These are phyloP conservation scores for Penicillium ucsense DNA, from an alignment of 495 filamentous ascomycete species.

Conservation along the genomic window DNA sequence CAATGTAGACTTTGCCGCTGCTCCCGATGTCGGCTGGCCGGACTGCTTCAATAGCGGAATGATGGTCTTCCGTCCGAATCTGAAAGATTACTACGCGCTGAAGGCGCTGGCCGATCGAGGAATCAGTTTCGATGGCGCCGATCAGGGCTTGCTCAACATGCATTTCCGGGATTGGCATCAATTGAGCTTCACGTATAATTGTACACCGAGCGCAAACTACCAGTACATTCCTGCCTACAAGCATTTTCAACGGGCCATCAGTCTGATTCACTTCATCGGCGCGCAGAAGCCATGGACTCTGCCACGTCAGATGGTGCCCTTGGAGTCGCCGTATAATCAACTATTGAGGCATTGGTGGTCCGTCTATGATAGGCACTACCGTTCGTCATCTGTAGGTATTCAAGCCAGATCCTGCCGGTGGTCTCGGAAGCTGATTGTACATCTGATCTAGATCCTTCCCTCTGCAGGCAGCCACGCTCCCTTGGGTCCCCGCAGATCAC, in stretches of 20 bases:
- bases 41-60: constrained; percentile 97
- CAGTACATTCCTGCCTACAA: constrained; percentile 92
- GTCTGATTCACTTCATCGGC: constrained; percentile 88
- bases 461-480: neutral
- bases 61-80: constrained; percentile 80
- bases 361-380: constrained; percentile 79
- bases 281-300: constrained; percentile 79
- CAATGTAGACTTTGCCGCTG: constrained; percentile 71
- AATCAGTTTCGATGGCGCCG: constrained; percentile 93
- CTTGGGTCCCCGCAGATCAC: neutral
- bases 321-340: constrained; percentile 63
- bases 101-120: constrained; percentile 72
- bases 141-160: constrained; percentile 93
- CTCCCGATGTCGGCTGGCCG: constrained; percentile 95
- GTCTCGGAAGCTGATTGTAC: neutral
- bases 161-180: constrained; percentile 83
- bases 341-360: constrained; percentile 83
- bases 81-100: constrained; percentile 80
- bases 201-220: constrained; percentile 87
- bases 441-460: neutral
- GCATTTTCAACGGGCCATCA: constrained; percentile 82
- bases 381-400: constrained; percentile 24
- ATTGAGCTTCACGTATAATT: constrained; percentile 92
- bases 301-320: constrained; percentile 49
- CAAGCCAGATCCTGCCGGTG: neutral